Evolutionary conservation across 805 yeast species (phyloP), one percentile per base, ranked within the genome.

Genomic region (Myxozyma sirexii): DNA sequence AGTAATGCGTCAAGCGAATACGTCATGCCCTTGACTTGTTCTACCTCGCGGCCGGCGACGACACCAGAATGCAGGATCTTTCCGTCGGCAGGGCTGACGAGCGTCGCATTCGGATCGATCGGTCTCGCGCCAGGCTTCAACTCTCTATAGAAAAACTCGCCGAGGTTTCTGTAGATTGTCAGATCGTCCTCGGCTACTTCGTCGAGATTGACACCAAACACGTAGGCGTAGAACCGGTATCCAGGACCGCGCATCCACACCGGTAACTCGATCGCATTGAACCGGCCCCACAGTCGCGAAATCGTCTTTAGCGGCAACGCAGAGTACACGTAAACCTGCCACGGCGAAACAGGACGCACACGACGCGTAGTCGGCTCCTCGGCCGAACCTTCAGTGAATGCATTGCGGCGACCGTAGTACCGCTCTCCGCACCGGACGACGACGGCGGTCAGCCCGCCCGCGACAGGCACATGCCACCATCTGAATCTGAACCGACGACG

Each of bases 11-110:
- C 93, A 15, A 94, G 81, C 1, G 96, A 86, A 73, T 94, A 94
- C 1, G 96, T 90, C 84, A 94, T 83, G 6, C 99, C 99, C 76
- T 94, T 94, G 42, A 94, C 98, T 74, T 93, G 98, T 73, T 94
- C 98, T 61, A 94, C 90, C 37, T 72, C 69, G 37, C 72, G 69
- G 35, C 97, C 97, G 67, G 87, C 81, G 41, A 89, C 83, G 31
- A 83, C 78, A 24, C 99, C 99, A 60, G 90, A 82, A 68, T 90
- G 92, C 60, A 94, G 77, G 17, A 94, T 87, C 65, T 82, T 86
- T 23, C 99, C 99, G 74, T 94, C 99, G 59, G 97, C 85, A 2
- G 99, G 99, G 37, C 94, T 86, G 7, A 86, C 94, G 52, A 94
- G 74, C 55, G 84, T 82, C 1, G 85, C 77, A 17, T 80, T 80